These are phyloP conservation scores for Prinsepia uniflora DNA, from an alignment of 306 rosid genomes.

Conservation along the genomic window DNA sequence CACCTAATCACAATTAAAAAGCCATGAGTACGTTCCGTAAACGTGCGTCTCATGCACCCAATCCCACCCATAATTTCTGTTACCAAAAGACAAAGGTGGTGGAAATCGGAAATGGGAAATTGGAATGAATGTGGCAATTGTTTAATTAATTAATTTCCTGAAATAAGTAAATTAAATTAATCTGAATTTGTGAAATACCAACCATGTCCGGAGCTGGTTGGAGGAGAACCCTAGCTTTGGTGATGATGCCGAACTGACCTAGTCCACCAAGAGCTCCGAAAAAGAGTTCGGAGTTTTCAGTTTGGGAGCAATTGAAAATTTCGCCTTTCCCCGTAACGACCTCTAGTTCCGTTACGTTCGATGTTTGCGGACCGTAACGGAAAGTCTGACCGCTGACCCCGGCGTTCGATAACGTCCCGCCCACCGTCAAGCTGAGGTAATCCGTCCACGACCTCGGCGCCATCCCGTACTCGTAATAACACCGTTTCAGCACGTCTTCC, in stretches of 20 bases:
- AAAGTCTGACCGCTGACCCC: conserved; percentile 94
- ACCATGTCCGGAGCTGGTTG: conserved; percentile 87
- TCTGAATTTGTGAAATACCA: not conserved
- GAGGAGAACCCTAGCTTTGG: conserved; percentile 66
- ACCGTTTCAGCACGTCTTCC: conserved; percentile 76
- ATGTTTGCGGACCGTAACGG: conserved; percentile 88
- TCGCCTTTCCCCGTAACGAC: conserved; percentile 90
- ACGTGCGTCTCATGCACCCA: conserved; percentile 26
- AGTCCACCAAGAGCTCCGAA: conserved; percentile 73
- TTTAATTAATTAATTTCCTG: not conserved
- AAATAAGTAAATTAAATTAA: too few relatives aligned
- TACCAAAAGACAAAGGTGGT: not conserved
- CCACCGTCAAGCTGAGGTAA: conserved; percentile 79
- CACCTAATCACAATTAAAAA: conserved; percentile 47
- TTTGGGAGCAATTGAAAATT: conserved; percentile 53
- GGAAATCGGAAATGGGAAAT: too few relatives aligned
- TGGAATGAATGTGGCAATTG: not conserved
- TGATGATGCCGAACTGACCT: conserved; percentile 90
- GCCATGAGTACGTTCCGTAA: conserved; percentile 12
- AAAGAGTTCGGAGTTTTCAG: conserved; percentile 68
- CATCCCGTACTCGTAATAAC: conserved; percentile 41
- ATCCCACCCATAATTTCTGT: conserved; percentile 2
- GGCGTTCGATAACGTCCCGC: conserved; percentile 91
- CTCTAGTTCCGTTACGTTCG: conserved; percentile 80
- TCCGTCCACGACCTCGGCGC: conserved; percentile 98